Base-by-base conservation (phyloP, 371 early-diverging fungal genomes). In the Mortierella sp. region DNA sequence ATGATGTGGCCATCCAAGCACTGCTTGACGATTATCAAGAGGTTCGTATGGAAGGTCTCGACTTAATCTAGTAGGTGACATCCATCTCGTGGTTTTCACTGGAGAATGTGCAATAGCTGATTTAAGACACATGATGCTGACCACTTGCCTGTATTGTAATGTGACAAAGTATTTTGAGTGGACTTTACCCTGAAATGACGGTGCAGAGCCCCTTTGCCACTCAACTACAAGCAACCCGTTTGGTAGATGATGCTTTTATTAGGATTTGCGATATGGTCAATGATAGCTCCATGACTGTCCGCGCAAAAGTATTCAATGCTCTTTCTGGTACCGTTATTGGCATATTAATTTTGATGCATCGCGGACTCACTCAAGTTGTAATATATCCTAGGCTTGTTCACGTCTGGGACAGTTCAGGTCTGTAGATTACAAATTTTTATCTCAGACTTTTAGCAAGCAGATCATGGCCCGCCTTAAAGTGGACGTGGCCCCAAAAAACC, bases 261-360 rank as follows among this genome's bases (percentile, higher is more conserved):
- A 87, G 89, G 74, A 84, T 91, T 19, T 94, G 94, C 67, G 94
- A 94, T 70, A 84, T 93, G 84, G 90, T 93, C 32, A 94, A 93
- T 64, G 94, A 94, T 75, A 85, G 88, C 49, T 87, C 91, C 1
- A 86, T 92, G 57, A 76, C 79, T 19, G 88, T 94, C 19, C 86
- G 94, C 3, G 89, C 90, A 43, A 90, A 86, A 68, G 78, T 74
- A 73, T 10, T 2, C 17, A 43, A 13, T 17, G 10, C 43, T 15
- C 2, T 17, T 47, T n/a, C 17, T 47, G 47, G 15, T 28, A 10
- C 2, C 23, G 0, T 13, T 9, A 53, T 53, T 29, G 23, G 28
- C 3, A 3, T 28, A 0, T 53, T 3, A 2, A 7, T 28, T 53
- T 17, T 13, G 40, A 40, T 40, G 13, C 19, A 13, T 8, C 29